These are phyloP conservation scores for Leishmania braziliensis DNA, from an alignment of 208 protist species.

Conservation along the genomic window DNA sequence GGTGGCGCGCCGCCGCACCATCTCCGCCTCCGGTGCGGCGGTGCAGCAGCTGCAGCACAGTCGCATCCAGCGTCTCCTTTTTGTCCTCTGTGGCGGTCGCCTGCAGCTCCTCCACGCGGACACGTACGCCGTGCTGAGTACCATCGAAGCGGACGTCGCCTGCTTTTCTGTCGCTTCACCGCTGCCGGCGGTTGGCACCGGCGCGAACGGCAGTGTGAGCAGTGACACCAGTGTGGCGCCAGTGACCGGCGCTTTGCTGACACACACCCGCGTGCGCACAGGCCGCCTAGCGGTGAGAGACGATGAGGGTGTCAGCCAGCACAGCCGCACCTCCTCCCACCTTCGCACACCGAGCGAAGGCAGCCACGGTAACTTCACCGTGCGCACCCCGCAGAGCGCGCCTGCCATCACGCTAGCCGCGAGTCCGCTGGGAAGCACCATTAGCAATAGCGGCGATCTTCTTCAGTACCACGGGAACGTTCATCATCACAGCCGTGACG, in stretches of 20 bases:
- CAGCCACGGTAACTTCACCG: constrained; percentile 12
- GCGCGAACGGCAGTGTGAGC: neutral
- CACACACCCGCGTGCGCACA: neutral
- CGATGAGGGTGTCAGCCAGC: neutral
- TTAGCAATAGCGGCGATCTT: neutral
- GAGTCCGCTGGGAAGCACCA: neutral
- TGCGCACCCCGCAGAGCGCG: constrained; percentile 14
- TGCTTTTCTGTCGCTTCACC: constrained; percentile 31
- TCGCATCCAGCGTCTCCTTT: constrained; percentile 60
- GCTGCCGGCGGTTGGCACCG: neutral
- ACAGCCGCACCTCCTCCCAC: constrained; percentile 20
- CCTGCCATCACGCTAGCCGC: neutral
- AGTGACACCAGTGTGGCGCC: neutral
- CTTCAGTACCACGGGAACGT: neutral
- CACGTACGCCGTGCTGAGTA: constrained; percentile 27
- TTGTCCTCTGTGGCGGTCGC: constrained; percentile 58
- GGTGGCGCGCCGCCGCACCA: constrained; percentile 16
- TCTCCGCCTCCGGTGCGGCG: constrained; percentile 9
- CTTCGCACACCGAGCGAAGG: constrained; percentile 25
- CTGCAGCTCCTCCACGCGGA: constrained; percentile 38
- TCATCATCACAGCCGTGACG: neutral
- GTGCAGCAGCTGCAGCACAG: constrained; percentile 74
- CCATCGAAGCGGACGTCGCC: constrained; percentile 17
- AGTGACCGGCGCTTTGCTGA: neutral
- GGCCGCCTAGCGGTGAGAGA: neutral